Base-by-base conservation (phyloP, 768 basidiomycete genomes). In the Panaeolus papilionaceus region DNA sequence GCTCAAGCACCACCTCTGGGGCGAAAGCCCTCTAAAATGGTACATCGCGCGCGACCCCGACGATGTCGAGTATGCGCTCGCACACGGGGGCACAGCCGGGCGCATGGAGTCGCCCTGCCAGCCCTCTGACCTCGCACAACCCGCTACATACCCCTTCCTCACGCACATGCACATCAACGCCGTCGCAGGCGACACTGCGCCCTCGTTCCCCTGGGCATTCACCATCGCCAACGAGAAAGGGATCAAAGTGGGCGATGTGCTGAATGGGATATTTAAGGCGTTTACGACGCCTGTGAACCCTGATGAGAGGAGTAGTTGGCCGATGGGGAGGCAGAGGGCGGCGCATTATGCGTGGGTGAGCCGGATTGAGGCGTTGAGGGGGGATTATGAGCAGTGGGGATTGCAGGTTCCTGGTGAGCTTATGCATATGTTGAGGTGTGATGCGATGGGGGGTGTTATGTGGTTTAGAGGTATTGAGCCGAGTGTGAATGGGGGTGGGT, bases 91-190 rank as follows among this genome's bases (percentile, higher is more conserved):
- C 14, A 58, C 23, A 16, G 40, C 11, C 2, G 40, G 20, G 11
- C 54, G 33, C 28, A 58, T 58, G 4, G 54, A 58, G 11, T 28
- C 54, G 1, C 78, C 78, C 3, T 74, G 82, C 54, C 68, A 76
- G 16, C 67, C 73, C 1, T 72, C 78, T 3, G 85, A 86, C 68
- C 71, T 76, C 61, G 77, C 83, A n/a, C 87, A 90, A 73, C 88
- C 89, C 0, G 89, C 89, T n/a, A 89, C 89, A 8, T 84, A 77
- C 72, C 90, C 90, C 0, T 84, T 88, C 67, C 76, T 89, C 54
- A 85, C 85, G 8, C 81, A 84, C 66, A 82, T 91, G 82, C 82
- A 81, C 70, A 84, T 91, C 75, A 81, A 79, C 66, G 81, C 76
- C 3, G 78, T 89, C 26, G 86, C 84, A 20, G 86, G 85, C 62